A percentile compares a stretch with the other conserved stretches of the same genome.
Evolutionary conservation across 2,329 filamentous ascomycete genomes (phyloP).

Genomic region (Claviceps fusiformis): DNA sequence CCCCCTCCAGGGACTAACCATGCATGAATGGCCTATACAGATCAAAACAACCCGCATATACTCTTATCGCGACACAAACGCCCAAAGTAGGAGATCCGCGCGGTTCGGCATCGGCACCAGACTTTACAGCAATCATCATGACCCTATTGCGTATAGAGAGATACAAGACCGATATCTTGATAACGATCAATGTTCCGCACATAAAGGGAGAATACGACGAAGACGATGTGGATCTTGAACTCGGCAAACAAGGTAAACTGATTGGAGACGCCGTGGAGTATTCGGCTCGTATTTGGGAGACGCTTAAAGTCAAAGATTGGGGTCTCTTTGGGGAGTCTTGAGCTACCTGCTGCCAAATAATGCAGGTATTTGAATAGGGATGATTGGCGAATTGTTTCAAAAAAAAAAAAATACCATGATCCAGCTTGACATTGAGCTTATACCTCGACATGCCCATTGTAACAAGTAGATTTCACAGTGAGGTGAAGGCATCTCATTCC

Average conservation of each 20-base stretch:
- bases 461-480: no score
- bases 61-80: conserved; percentile 54
- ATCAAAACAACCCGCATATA: conserved; percentile 45
- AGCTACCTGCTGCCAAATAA: not conserved
- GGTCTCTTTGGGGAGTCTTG: conserved; percentile 43
- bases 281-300: conserved; percentile 53
- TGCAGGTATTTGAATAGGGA: not conserved
- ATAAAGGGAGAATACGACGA: conserved; percentile 60
- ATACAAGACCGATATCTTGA: conserved; percentile 65
- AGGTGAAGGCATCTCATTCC: no score
- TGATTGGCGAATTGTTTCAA: no score
- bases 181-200: conserved; percentile 81
- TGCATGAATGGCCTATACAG: conserved; percentile 16
- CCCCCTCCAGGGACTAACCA: conserved; percentile 11
- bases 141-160: conserved; percentile 63
- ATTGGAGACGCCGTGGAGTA: conserved; percentile 58
- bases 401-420: not conserved
- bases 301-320: conserved; percentile 71
- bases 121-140: conserved; percentile 64
- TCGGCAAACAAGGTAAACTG: conserved; percentile 51
- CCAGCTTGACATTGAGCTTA: not conserved
- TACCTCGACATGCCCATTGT: not conserved
- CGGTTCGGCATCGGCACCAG: conserved; percentile 28
- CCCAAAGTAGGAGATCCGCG: conserved; percentile 21
- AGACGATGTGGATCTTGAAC: conserved; percentile 54